Percentiles rank a stretch among this genome's conserved stretches.
Conservation (phyloP, 208 protist species). For the Leishmania major region DNA sequence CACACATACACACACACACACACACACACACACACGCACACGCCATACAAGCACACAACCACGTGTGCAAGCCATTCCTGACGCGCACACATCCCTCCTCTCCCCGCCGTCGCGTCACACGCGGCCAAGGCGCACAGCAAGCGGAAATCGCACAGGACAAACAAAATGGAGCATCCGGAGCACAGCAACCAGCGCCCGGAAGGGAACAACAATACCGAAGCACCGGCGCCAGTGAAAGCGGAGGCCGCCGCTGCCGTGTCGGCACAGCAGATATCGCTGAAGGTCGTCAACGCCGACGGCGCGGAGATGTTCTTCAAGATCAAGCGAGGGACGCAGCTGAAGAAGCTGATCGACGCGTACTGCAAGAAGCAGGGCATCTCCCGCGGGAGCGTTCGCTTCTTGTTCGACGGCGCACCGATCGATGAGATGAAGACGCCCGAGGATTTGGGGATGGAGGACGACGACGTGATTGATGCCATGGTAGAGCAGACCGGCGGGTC, state of each 20-base stretch:
- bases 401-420: slow-evolving; percentile 95
- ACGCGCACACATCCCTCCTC: background rate
- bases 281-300: slow-evolving; percentile 93
- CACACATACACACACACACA: background rate
- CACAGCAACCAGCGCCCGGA: slow-evolving; percentile 20
- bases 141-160: background rate
- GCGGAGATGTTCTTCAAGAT: slow-evolving; percentile 98
- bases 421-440: slow-evolving; percentile 93
- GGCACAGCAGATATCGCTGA: slow-evolving; percentile 83
- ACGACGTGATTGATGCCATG: slow-evolving; percentile 96
- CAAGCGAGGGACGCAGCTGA: slow-evolving; percentile 92
- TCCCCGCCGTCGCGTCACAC: slow-evolving; percentile 3
- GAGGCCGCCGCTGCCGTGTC: slow-evolving; percentile 41
- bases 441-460: slow-evolving; percentile 95
- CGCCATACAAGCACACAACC: background rate
- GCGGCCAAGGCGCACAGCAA: background rate
- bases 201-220: slow-evolving; percentile 17
- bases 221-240: slow-evolving; percentile 53
- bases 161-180: slow-evolving; percentile 31
- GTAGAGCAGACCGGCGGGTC: slow-evolving; percentile 69
- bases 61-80: background rate
- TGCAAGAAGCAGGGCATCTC: slow-evolving; percentile 96
- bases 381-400: slow-evolving; percentile 91
- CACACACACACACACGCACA: background rate
- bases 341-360: slow-evolving; percentile 97